Evolutionary conservation across 208 protist genomes (phyloP), one percentile per base, ranked within the genome.

Genomic region (Naegleria gruberi): DNA sequence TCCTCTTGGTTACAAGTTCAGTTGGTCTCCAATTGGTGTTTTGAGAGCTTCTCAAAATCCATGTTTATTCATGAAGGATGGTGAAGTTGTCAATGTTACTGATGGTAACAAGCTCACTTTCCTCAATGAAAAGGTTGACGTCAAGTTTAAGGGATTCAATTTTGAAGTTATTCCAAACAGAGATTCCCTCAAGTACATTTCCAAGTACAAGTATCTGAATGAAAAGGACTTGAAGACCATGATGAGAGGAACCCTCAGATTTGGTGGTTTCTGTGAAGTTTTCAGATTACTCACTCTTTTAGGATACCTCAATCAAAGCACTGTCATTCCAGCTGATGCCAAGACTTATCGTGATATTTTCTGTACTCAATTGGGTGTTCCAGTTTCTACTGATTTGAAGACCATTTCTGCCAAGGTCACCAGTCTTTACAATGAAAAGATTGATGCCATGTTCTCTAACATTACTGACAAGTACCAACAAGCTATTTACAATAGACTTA

Each of bases 1-100:
- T 87, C 92, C 95, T 30, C 86, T 97, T 30, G 94, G 94, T 51
- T 97, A 97, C 92, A 97, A 97, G 91, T 96, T 96, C 90, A 91
- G 83, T 45, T 97, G 95, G 95, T 41, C 43, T 44, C 94, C 95
- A 43, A 92, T 93, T 42, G 95, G 94, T 57, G 93, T 96, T 15
- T 91, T 96, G 6, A 51, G 91, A 30, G 94, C 94, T 23, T 91
- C 84, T 23, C 12, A 65, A 34, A 93, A 93, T 86, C 47, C 4
- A 34, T 90, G 91, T n/a, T 74, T 90, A n/a, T 95, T 87, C 84
- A 89, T 91, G 47, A 44, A 93, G 45, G 46, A 94, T 37, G 91
- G 90, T n/a, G 89, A 90, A 73, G 37, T 89, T 5, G 46, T 89
- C 0, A 17, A 92, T 26, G 23, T 92, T 34, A 12, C 7, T 41